Evolutionary conservation across 2,329 filamentous ascomycete genomes (phyloP), one percentile per base, ranked within the genome.

Genomic region (Penicillium sp.): DNA sequence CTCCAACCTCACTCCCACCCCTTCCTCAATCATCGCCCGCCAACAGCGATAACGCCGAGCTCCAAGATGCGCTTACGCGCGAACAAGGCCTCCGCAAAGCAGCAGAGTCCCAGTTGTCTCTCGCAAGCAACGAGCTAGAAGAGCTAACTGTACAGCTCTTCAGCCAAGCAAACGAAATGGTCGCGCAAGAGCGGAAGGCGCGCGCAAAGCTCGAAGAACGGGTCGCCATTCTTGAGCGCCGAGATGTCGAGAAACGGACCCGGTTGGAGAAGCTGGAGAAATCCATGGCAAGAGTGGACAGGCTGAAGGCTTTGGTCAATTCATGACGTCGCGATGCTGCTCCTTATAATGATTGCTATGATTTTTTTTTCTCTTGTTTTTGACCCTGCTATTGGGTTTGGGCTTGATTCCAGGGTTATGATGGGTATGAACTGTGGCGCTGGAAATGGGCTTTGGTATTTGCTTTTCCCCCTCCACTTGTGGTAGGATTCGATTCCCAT

Each of bases 111-210:
- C 80, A 82, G 58, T 74, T 84, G 3, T 77, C 79, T 35, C 79
- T 81, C 50, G 79, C 84, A 16, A 82, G 80, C 59, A 77, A 73
- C 1, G 85, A 88, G 70, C 77, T 88, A 29, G 85, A 87, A 63
- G 85, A 88, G 53, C 70, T 88, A 57, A 86, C 81, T 13, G 81
- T 80, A 31, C 80, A 81, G 55, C 69, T 88, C 9, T 88, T 88
- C 69, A 82, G 82, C 52, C 82, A 87, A 67, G 85, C 85, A 31
- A 87, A 87, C 58, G 85, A 87, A 70, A 87, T 88, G 85, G 85
- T 88, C 9, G 84, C 85, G 3, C 75, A 79, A 53, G 86, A 88
- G 73, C 78, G 85, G 26, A 83, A 80, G 67, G 84, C 83, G 39
- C 75, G 84, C 53, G 82, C 80, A 16, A 83, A 76, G 58, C 65